Conservation (phyloP, 2,329 filamentous ascomycete genomes). For the Cladosporium sp. region DNA sequence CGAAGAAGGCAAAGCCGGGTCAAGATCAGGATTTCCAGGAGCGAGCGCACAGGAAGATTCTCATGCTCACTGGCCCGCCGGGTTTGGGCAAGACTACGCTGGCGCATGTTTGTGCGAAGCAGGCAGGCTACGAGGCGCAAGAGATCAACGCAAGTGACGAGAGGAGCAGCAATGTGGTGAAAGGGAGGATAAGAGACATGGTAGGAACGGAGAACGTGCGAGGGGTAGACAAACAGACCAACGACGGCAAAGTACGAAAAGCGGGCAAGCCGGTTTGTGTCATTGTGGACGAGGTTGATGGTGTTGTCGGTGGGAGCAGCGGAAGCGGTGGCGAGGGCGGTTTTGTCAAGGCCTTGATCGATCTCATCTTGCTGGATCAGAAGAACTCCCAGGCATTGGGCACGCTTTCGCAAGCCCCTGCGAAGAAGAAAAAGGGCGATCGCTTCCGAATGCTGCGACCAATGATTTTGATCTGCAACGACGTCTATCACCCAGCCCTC, state of each 20-base stretch:
- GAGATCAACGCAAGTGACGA: conserved; percentile 99
- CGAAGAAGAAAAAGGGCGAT: conserved; percentile 66
- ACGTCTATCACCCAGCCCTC: conserved; percentile 87
- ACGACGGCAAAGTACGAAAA: conserved; percentile 56
- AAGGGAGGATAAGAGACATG: conserved; percentile 82
- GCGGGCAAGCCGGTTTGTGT: conserved; percentile 84
- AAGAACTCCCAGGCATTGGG: conserved; percentile 56
- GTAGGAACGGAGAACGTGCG: conserved; percentile 91
- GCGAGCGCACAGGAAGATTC: conserved; percentile 74
- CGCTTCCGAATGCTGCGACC: conserved; percentile 82
- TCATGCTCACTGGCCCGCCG: conserved; percentile 85
- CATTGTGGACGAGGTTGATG: conserved; percentile 93
- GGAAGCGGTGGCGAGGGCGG: conserved; percentile 74
- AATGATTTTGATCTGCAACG: conserved; percentile 92
- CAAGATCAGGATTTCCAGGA: conserved; percentile 52
- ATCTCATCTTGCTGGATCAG: conserved; percentile 79
- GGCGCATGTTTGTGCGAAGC: conserved; percentile 89
- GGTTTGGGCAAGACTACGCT: conserved; percentile 93
- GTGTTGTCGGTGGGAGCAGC: conserved; percentile 70
- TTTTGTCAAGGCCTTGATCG: conserved; percentile 90
- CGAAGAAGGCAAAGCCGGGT: conserved; percentile 47
- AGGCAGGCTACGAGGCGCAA: conserved; percentile 92
- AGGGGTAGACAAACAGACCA: conserved; percentile 53
- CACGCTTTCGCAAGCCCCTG: conserved; percentile 28
- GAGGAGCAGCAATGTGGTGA: conserved; percentile 81